phyloP scores from a whole-genome alignment of 2,329 filamentous ascomycete species.

The Trichoderma pleuroti region DNA sequence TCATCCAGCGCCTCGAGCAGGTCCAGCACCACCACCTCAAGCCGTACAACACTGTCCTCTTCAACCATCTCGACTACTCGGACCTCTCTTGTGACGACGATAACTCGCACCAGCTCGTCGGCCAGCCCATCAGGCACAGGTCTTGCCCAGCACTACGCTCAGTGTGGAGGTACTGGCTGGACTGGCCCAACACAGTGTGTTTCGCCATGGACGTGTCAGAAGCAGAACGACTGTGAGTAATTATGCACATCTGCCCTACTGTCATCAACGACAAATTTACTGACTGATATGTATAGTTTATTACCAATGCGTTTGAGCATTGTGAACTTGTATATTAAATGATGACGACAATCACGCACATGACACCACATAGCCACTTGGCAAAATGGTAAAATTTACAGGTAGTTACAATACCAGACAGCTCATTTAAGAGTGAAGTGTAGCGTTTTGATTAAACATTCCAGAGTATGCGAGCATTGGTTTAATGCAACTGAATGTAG shows the following conservation, averaged over 20 bases:
- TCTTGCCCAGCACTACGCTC: not conserved
- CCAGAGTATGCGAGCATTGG: not conserved
- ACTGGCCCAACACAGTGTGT: slow-evolving; percentile 7
- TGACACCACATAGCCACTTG: not conserved
- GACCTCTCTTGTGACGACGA: not conserved
- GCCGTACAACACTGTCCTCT: not conserved
- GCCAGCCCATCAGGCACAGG: not conserved
- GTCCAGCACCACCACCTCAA: not conserved
- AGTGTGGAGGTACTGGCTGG: slow-evolving; percentile 9
- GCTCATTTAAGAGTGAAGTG: not conserved
- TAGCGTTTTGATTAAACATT: not conserved
- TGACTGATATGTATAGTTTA: not conserved
- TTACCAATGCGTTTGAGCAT: slow-evolving; percentile 1
- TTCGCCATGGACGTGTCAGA: not conserved
- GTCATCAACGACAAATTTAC: not conserved
- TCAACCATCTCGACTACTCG: not conserved
- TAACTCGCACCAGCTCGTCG: not conserved
- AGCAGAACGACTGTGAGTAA: slow-evolving; percentile 9
- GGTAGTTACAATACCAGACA: not conserved
- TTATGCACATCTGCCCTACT: not conserved
- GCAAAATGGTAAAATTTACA: not conserved
- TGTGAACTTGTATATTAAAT: not conserved
- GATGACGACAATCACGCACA: not conserved
- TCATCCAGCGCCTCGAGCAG: not conserved
- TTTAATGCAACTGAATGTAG: not conserved